Evolutionary conservation across 192 early-diverging fungal species (phyloP), one percentile per base, ranked within the genome.

Genomic region (Coemansia sp.): DNA sequence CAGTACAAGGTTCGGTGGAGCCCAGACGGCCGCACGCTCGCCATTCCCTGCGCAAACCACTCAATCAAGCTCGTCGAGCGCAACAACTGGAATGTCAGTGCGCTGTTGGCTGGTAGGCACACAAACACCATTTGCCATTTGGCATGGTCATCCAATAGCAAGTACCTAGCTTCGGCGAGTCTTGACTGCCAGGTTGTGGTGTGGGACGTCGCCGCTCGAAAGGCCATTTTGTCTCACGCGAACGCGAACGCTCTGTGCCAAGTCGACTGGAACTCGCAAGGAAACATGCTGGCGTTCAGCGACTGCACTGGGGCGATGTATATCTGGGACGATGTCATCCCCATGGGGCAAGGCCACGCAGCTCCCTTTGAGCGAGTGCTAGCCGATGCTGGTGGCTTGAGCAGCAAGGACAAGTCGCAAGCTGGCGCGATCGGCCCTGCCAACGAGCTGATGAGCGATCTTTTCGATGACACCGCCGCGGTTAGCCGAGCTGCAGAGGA

Each of bases 121-220:
- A 68, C 62, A 4, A 82, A 86, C 73, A 57, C 65, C 51, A 61
- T 89, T 2, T 77, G 73, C 25, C 58, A 71, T 24, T 41, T 91
- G 27, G 68, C 79, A 37, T 94, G 89, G 89, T 92, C 91, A 0
- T 63, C 84, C 19, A 89, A 87, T 35, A 88, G 92, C 17, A 65
- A 73, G 36, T 91, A 88, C 51, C 45, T 94, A 20, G 86, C 86
- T 2, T 77, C 89, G 0, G 75, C 84, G 36, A 78, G 82, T 0
- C 68, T 77, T 17, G 79, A 77, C 25, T 39, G 62, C 31, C 66
- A 86, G 9, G 59, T 89, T n/a, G 79, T 81, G 43, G 73, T 94
- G 24, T 94, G 93, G 93, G 84, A 90, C 40, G 80, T 85, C 11
- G 76, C 66, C 20, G 83, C 85, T 42, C 85, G 85, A 59, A 69